Evolutionary conservation across 2,329 filamentous ascomycete species (phyloP).

Genomic region (Colletotrichum sp.): DNA sequence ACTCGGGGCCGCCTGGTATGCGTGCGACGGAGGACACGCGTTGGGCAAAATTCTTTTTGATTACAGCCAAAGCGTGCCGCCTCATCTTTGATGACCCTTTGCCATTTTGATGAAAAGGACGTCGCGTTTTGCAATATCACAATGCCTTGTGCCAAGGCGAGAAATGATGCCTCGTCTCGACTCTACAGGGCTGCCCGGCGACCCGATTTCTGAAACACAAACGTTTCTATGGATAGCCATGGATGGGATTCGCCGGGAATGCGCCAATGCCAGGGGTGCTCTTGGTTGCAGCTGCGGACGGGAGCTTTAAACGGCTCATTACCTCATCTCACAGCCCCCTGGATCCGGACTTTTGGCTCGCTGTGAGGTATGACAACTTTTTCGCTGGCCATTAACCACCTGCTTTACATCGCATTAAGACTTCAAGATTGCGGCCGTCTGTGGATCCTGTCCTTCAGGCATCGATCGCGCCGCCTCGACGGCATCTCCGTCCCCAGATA

Average conservation of each 20-base stretch:
- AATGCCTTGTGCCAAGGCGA: not conserved
- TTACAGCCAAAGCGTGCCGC: not conserved
- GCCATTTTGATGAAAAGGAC: not conserved
- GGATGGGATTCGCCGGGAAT: not conserved
- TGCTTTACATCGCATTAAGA: not conserved
- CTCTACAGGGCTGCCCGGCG: not conserved
- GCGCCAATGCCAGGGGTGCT: not conserved
- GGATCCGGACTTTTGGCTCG: not conserved
- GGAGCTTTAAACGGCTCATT: not conserved
- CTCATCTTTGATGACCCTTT: not conserved
- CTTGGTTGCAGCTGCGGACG: slow-evolving; percentile 1
- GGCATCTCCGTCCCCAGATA: not conserved
- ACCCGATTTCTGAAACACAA: slow-evolving; percentile 9
- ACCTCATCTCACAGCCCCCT: not conserved
- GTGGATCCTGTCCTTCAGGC: not conserved
- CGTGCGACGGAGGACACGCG: not conserved
- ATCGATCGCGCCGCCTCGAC: not conserved
- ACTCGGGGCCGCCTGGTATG: not conserved
- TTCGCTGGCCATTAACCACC: not conserved
- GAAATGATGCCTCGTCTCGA: not conserved
- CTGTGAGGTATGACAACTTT: not conserved
- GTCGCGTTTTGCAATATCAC: not conserved
- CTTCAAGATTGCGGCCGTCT: not conserved
- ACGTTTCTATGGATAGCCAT: slow-evolving; percentile 4
- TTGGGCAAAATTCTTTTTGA: not conserved